Base-by-base conservation (phyloP, 78 protist genomes). In the Polysphondylium violaceum region DNA sequence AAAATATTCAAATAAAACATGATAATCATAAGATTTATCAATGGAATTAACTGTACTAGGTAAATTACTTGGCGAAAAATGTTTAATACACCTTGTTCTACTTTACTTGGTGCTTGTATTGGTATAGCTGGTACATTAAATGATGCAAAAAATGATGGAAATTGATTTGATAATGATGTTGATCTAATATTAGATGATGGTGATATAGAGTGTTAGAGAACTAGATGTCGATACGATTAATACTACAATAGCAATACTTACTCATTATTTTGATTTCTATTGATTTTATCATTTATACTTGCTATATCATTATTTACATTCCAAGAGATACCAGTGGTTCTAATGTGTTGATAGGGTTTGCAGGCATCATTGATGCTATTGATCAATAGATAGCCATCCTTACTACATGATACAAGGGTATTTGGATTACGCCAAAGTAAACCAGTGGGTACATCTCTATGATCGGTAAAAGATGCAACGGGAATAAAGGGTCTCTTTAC, bases 401-500 rank as follows among this genome's bases (percentile, higher is more conserved):
- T 89, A 21, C 77, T 65, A 56, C 94, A 89, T 1, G 89, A 44
- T 0, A 89, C 60, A 12, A 89, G 56, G 3, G 65, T 67, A 16
- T 58, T 50, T 0, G 81, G 33, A 5, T 59, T 67, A 9, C 38
- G 38, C 94, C 94, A 89, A 9, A 76, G 38, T 31, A 89, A 35
- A 56, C 76, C 94, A 1, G 96, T 76, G 36, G 88, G 94, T 16
- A 93, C 90, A 47, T 93, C 96, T 19, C 77, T 58, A 73, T 93
- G 92, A 9, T 72, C 93, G 0, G 44, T 55, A 38, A 93, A 71
- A 12, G 94, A 74, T 16, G 87, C 81, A 17, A 77, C 9, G 12
- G 96, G 96, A 4, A 93, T 87, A 51, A 50, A 87, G 0, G 94
- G 93, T 41, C 60, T 63, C 40, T 76, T 76, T 25, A 93, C 78